These are phyloP conservation scores for Neoscytalidium dimidiatum DNA, from an alignment of 2,329 filamentous ascomycete species.

Conservation along the genomic window DNA sequence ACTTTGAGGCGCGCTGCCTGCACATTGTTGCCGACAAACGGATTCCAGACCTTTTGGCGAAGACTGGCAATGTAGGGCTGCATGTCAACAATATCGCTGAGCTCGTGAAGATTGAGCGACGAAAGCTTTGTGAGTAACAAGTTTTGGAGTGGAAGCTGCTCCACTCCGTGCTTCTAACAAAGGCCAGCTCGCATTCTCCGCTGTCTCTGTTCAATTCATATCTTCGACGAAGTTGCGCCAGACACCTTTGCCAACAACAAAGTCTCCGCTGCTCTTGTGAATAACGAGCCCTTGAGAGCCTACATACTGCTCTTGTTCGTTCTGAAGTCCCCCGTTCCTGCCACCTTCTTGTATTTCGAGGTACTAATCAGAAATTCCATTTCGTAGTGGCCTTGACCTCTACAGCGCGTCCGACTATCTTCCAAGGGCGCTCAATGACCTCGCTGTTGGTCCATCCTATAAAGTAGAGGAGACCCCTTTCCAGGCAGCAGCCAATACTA, in stretches of 20 bases:
- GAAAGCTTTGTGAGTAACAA: background rate
- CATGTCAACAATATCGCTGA: constrained; percentile 26
- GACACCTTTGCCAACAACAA: constrained; percentile 39
- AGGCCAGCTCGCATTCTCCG: constrained; percentile 36
- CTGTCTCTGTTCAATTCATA: constrained; percentile 37
- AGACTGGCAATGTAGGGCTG: constrained; percentile 27
- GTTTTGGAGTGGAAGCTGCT: too few relatives aligned
- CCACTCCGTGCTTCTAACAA: background rate
- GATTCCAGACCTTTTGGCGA: constrained; percentile 37
- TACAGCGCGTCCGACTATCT: constrained; percentile 37
- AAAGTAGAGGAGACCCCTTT: constrained; percentile 33
- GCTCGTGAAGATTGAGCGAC: background rate
- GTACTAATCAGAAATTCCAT: background rate
- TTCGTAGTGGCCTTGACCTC: constrained; percentile 31
- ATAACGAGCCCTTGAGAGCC: constrained; percentile 38
- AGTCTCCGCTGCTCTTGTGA: constrained; percentile 38
- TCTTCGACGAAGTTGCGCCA: constrained; percentile 33
- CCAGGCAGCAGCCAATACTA: constrained; percentile 32
- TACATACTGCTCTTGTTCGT: constrained; percentile 39
- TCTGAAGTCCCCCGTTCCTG: too few relatives aligned
- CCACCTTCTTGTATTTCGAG: background rate
- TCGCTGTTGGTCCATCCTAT: constrained; percentile 32
- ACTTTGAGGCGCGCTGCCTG: constrained; percentile 37
- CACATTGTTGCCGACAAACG: constrained; percentile 37
- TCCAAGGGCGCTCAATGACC: constrained; percentile 30